Percentiles rank a stretch among this genome's conserved stretches.
phyloP scores from a whole-genome alignment of 192 early-diverging fungal genomes.

The Diversispora eburnea region DNA sequence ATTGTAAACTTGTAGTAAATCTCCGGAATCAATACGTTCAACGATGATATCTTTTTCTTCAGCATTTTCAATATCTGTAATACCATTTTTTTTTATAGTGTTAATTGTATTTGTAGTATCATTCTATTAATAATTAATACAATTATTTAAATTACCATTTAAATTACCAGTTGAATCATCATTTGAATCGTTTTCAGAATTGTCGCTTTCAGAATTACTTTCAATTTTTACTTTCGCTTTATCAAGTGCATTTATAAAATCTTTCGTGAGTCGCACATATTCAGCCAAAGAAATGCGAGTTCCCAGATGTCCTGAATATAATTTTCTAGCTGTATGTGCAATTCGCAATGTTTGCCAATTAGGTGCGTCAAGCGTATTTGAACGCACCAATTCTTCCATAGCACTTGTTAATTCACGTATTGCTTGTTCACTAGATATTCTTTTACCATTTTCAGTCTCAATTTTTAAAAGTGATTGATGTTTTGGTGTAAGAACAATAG shows the following conservation, averaged over 20 bases:
- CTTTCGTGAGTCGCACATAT: slow-evolving; percentile 36
- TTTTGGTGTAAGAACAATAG: slow-evolving; percentile 40
- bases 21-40: not conserved
- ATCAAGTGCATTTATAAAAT: slow-evolving; percentile 37
- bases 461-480: slow-evolving; percentile 34
- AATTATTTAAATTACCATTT: not conserved
- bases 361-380: slow-evolving; percentile 35
- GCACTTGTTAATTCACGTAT: slow-evolving; percentile 35
- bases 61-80: not conserved
- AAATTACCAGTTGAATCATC: not conserved
- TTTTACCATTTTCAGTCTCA: slow-evolving; percentile 27
- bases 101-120: too few relatives aligned
- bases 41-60: slow-evolving; percentile 6
- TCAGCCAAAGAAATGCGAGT: slow-evolving; percentile 41
- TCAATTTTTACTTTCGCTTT: not conserved
- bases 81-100: too few relatives aligned
- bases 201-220: not conserved
- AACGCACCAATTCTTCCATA: slow-evolving; percentile 35
- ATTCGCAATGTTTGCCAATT: slow-evolving; percentile 40
- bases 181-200: not conserved
- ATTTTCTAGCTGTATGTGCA: slow-evolving; percentile 40
- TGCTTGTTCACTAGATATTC: slow-evolving; percentile 25
- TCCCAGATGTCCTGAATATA: slow-evolving; percentile 39
- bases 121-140: too few relatives aligned
- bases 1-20: not conserved